Base-by-base conservation (phyloP, 2,329 filamentous ascomycete species). In the Alternaria rosae region DNA sequence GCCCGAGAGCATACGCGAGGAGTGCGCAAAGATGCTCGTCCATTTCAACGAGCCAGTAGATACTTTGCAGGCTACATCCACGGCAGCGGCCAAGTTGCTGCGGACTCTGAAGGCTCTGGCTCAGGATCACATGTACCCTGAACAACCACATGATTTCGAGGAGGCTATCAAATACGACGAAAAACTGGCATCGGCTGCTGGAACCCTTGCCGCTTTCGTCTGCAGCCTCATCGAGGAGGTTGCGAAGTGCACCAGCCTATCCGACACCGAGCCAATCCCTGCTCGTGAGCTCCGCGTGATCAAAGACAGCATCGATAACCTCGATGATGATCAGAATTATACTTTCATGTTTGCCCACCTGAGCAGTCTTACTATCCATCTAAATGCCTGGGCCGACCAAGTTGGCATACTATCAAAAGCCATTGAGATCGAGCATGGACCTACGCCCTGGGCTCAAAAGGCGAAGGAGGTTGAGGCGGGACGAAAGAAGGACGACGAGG, bases 381-480 rank as follows among this genome's bases (percentile, higher is more conserved):
- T 61, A 35, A 51, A 56, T 17, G 32, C 94, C 64, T 85, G 97
- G 59, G 88, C 89, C 6, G 86, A 87, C 12, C 83, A 94, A 61
- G 77, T 80, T 7, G 79, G 78, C 4, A 76, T 83, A 41, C 72
- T 84, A 8, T 77, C 79, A 61, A 81, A 82, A 61, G 83, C 79
- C 20, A 69, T 79, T 10, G 83, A 85, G 58, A 84, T 98, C 72
- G 92, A 97, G 66, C 86, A 88, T 65, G 86, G 85, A 21, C 85
- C 87, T 0, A 87, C 91, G 4, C 95, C 95, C 3, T 99, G 95
- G 95, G 85, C 91, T 55, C 85, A 93, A 30, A 90, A 94, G 56
- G 90, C 93, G 4, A 88, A 91, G 70, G 91, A 95, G 72, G 86
- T 98, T 55, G 92, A 91, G 78, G 88, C 88, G n/a, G 90, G 91